Percentiles rank a stretch among this genome's conserved stretches.
Evolutionary conservation across 805 yeast genomes (phyloP).

Genomic region (Clavispora vitiphila): DNA sequence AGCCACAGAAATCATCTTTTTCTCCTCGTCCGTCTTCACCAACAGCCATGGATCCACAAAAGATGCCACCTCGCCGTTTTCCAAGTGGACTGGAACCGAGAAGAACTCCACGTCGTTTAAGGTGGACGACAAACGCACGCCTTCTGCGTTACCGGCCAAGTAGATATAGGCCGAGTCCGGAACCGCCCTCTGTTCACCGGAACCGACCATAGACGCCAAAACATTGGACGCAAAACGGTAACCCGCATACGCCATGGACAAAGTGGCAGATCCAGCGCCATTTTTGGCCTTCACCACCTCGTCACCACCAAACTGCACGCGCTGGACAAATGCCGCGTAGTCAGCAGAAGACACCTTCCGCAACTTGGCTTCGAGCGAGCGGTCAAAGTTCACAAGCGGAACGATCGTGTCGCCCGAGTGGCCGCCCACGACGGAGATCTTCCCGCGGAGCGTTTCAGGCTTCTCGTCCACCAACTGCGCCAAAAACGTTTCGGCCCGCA

Average conservation of each 20-base stretch:
- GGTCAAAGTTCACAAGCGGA: conserved; percentile 27
- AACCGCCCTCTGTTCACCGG: conserved; percentile 5
- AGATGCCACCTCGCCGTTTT: conserved; percentile 32
- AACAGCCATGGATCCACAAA: conserved; percentile 33
- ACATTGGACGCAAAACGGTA: conserved; percentile 16
- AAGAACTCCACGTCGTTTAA: conserved; percentile 41
- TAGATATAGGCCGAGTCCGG: conserved; percentile 50
- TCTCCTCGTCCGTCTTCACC: conserved; percentile 26
- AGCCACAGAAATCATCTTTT: conserved; percentile 30
- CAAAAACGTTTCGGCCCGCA: conserved; percentile 43
- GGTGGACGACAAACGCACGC: conserved; percentile 35
- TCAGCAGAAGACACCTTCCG: conserved; percentile 12
- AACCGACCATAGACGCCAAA: conserved; percentile 8
- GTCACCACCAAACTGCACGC: conserved; percentile 19
- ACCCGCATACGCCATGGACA: conserved; percentile 20
- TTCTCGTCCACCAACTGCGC: conserved; percentile 30
- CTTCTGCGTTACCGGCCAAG: conserved; percentile 50
- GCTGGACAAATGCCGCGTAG: conserved; percentile 14
- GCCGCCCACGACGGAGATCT: conserved; percentile 41
- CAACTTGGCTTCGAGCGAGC: conserved; percentile 16
- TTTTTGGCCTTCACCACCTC: conserved; percentile 19
- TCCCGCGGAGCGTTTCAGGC: conserved; percentile 33
- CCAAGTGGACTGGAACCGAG: conserved; percentile 44
- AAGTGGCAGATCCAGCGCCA: conserved; percentile 19
- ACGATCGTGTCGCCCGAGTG: conserved; percentile 46